Conservation (phyloP, 371 early-diverging fungal species). For the Mucor racemosus region DNA sequence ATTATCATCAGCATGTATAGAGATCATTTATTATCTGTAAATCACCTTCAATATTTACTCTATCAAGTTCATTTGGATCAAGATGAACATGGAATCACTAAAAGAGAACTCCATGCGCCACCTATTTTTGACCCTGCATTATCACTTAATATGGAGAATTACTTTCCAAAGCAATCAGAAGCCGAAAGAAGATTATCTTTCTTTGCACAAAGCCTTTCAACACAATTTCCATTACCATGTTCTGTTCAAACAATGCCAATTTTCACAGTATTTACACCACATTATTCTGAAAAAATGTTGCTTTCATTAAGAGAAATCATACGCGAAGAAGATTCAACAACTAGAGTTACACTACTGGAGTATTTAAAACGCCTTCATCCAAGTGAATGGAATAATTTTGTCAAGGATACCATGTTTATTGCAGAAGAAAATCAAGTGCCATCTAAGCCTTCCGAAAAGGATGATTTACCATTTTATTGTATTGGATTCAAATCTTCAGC, state of each 20-base stretch:
- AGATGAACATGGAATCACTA: slow-evolving; percentile 20
- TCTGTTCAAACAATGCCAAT: slow-evolving; percentile 85
- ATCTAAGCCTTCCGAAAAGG: slow-evolving; percentile 54
- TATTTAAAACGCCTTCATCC: slow-evolving; percentile 85
- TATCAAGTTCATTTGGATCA: slow-evolving; percentile 70
- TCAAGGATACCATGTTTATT: slow-evolving; percentile 84
- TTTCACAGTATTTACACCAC: slow-evolving; percentile 91
- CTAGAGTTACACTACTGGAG: slow-evolving; percentile 83
- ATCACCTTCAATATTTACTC: slow-evolving; percentile 74
- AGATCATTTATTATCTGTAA: slow-evolving; percentile 80
- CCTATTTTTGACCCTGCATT: slow-evolving; percentile 77
- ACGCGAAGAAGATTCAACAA: slow-evolving; percentile 82
- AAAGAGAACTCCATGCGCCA: slow-evolving; percentile 73
- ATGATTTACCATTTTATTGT: slow-evolving; percentile 83
- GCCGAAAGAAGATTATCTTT: slow-evolving; percentile 86
- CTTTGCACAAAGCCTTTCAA: slow-evolving; percentile 88
- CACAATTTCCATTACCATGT: slow-evolving; percentile 78
- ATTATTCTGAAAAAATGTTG: slow-evolving; percentile 88
- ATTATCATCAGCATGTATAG: slow-evolving; percentile 87
- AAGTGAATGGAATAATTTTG: slow-evolving; percentile 91
- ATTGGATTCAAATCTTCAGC: slow-evolving; percentile 87
- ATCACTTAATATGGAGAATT: slow-evolving; percentile 62
- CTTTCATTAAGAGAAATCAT: slow-evolving; percentile 85
- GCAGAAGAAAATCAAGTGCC: slow-evolving; percentile 63
- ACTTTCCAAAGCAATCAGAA: slow-evolving; percentile 77